Evolutionary conservation across 352 stramenopile genomes (phyloP), one percentile per base, ranked within the genome.

Genomic region (Globisporangium echinulatum): DNA sequence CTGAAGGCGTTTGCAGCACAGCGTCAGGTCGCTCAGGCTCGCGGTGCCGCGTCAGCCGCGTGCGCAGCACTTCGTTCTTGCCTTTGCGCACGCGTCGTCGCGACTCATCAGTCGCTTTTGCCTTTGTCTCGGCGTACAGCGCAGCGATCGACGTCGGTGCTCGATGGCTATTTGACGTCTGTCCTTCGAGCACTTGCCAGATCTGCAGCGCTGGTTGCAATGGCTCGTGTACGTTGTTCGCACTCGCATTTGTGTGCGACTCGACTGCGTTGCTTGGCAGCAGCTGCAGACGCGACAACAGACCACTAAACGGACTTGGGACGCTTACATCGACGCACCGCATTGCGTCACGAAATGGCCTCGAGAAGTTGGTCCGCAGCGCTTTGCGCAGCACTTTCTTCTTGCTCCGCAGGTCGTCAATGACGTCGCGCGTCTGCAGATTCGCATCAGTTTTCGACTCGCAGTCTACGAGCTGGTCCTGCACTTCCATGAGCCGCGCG

Each of bases 271-370:
- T 5, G 14, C 14, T 7, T 9, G 71, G 49, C 2, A 60, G 51
- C 44, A 81, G 59, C 42, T 77, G 59, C 8, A 83, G 61, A 10
- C 62, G 66, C 13, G 57, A 47, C 5, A 83, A 60, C 10, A 83
- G 62, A 5, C 67, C 67, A 5, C 59, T 60, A 51, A 83, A 83
- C 10, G 74, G 74, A 15, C 74, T 69, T 2, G 74, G 74, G 33
- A 79, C 61, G 42, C 17, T 54, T 37, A 71, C 74, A 38, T 75
- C 64, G 10, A 71, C 59, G 43, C 74, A 84, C 3, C 74, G 74
- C 74, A 84, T 84, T 1, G 74, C 72, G 55, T 84, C 74, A 11
- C 74, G 74, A 40, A 82, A 84, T 1, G 72, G 72, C 7, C 74
- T 70, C 25, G 72, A 82, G 47, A 84, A 84, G 48, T 84, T 84